Evolutionary conservation across 257 asterid genomes (phyloP).

Genomic region (Paraleonurus japonicus): DNA sequence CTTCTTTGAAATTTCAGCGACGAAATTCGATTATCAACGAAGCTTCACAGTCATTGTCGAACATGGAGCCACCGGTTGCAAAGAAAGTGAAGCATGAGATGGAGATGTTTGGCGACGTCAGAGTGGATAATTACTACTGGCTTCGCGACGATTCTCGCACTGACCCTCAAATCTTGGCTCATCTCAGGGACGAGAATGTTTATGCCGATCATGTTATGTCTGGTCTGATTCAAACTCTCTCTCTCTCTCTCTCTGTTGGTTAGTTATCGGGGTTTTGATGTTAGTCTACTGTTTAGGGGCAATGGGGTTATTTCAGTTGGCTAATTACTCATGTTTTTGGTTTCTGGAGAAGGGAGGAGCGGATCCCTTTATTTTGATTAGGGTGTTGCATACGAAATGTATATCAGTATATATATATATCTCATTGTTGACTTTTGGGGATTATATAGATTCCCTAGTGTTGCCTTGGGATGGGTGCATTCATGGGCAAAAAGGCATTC

Average conservation of each 20-base stretch:
- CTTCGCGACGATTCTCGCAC: slow-evolving; percentile 93
- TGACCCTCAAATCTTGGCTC: slow-evolving; percentile 52
- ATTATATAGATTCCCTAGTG: neutral
- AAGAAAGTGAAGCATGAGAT: slow-evolving; percentile 79
- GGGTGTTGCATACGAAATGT: neutral
- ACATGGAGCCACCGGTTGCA: slow-evolving; percentile 64
- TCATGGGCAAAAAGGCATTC: neutral
- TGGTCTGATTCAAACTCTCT: slow-evolving; percentile 43
- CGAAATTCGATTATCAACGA: slow-evolving; percentile 15
- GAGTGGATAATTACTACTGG: slow-evolving; percentile 88
- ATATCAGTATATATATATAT: too few species aligned
- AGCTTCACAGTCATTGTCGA: slow-evolving; percentile 21
- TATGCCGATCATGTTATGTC: slow-evolving; percentile 66
- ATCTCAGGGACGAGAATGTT: slow-evolving; percentile 73
- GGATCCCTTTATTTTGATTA: slow-evolving; percentile 2
- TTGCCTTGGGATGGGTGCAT: neutral
- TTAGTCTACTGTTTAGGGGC: neutral
- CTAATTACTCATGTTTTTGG: neutral
- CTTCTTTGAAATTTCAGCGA: slow-evolving; percentile 3
- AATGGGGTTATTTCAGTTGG: neutral
- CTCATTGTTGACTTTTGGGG: neutral
- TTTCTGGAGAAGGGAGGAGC: neutral
- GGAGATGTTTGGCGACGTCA: slow-evolving; percentile 91
- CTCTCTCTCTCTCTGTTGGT: neutral
- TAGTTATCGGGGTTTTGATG: neutral